phyloP scores from a whole-genome alignment of 2,329 filamentous ascomycete species.

The Tolypocladium guangdongense region DNA sequence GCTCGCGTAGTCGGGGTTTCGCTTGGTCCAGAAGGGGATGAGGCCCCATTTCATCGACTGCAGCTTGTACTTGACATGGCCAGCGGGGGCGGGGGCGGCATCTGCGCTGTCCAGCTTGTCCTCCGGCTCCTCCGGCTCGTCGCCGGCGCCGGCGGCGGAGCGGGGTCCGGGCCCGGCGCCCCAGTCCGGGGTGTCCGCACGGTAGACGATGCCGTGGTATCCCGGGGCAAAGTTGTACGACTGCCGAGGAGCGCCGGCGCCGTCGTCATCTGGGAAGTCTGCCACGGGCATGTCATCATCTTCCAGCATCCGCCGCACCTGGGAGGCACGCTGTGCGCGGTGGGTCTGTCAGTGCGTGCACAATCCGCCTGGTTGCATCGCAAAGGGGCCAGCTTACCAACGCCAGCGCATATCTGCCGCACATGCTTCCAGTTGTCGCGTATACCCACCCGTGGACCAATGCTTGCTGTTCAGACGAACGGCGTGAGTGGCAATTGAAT shows the following conservation, averaged over 20 bases:
- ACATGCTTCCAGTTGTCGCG: conserved; percentile 15
- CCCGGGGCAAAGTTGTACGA: conserved; percentile 92
- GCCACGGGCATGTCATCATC: conserved; percentile 64
- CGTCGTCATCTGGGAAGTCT: conserved; percentile 61
- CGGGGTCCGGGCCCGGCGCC: conserved; percentile 34
- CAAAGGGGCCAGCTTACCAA: conserved; percentile 15
- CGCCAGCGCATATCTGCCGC: conserved; percentile 24
- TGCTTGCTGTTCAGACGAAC: background rate
- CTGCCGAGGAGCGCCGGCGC: conserved; percentile 48
- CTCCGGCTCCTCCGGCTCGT: background rate
- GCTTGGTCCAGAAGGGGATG: conserved; percentile 87
- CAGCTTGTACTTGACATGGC: conserved; percentile 59
- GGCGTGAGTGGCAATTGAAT: background rate
- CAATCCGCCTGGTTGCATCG: background rate
- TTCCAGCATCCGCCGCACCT: conserved; percentile 63
- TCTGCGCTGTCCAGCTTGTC: background rate
- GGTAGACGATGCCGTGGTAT: conserved; percentile 75
- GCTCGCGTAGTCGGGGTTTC: conserved; percentile 64
- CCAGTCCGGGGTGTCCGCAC: conserved; percentile 57
- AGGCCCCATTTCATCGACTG: conserved; percentile 96
- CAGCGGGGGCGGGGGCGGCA: background rate
- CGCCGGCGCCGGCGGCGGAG: background rate
- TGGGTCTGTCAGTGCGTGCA: background rate
- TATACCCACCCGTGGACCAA: background rate
- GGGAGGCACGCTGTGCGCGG: conserved; percentile 55